Evolutionary conservation across 176 grass and related monocot genomes (phyloP).

Genomic region (Hsuehochloa calcarea): DNA sequence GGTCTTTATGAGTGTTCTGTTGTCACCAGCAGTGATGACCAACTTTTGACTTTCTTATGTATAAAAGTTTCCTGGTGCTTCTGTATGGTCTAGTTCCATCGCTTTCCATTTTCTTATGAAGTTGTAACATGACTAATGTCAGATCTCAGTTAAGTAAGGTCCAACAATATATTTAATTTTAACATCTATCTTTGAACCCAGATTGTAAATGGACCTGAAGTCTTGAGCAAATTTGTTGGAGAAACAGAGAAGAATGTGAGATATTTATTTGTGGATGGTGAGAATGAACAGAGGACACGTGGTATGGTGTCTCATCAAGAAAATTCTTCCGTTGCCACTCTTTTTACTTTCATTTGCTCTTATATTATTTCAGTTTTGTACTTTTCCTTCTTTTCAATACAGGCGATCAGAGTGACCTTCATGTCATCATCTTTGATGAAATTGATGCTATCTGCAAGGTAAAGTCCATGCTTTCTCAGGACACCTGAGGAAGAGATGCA

Average conservation of each 20-base stretch:
- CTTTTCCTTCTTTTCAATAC: background rate
- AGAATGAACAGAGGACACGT: conserved; percentile 70
- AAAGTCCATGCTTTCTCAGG: background rate
- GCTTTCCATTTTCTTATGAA: background rate
- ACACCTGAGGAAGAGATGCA: background rate
- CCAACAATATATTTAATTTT: background rate
- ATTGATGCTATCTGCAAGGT: conserved; percentile 88
- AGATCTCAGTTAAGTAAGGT: background rate
- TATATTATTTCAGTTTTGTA: background rate
- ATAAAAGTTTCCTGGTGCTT: background rate
- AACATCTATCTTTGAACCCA: background rate
- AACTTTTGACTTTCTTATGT: background rate
- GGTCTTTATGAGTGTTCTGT: background rate
- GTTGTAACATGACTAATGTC: background rate
- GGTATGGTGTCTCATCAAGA: conserved; percentile 37
- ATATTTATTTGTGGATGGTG: conserved; percentile 93
- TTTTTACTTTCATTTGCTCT: background rate
- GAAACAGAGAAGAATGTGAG: conserved; percentile 98
- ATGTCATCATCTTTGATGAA: conserved; percentile 98
- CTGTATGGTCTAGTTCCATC: background rate
- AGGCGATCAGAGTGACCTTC: conserved; percentile 94
- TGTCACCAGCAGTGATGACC: background rate
- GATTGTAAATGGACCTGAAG: conserved; percentile 45
- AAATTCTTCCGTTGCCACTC: background rate
- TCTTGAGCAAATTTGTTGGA: conserved; percentile 94